A percentile compares a stretch with the other conserved stretches of the same genome.
These are phyloP conservation scores for Oleoguttula mirabilis DNA, from an alignment of 495 filamentous ascomycete genomes.

Conservation along the genomic window DNA sequence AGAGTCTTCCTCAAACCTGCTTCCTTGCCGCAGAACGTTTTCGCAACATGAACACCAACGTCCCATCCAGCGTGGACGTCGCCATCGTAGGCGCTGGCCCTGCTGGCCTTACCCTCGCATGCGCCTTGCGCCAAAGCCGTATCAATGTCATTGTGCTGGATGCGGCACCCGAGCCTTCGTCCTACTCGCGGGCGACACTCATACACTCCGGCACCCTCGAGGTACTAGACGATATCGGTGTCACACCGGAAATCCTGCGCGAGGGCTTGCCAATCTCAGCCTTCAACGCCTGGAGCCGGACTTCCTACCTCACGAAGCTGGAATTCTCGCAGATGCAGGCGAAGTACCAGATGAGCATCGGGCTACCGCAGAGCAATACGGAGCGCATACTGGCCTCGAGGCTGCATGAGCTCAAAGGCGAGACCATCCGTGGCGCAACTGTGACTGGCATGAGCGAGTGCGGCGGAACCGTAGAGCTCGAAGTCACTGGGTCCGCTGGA, in stretches of 20 bases:
- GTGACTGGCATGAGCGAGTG: constrained; percentile 1
- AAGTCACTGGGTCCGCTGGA: neutral
- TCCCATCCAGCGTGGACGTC: constrained; percentile 2
- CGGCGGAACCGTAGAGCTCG: neutral
- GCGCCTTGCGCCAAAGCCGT: neutral
- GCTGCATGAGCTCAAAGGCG: neutral
- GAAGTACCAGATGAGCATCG: constrained; percentile 4
- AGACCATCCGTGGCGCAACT: neutral
- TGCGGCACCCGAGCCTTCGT: constrained; percentile 2
- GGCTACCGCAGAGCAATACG: neutral
- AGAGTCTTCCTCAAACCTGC: no score
- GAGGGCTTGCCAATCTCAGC: neutral
- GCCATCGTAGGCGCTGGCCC: constrained; percentile 10
- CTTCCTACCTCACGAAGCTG: neutral
- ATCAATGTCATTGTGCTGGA: constrained; percentile 5
- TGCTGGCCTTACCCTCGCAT: constrained; percentile 4
- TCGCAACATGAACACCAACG: no score
- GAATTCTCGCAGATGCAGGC: neutral
- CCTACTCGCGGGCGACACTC: neutral
- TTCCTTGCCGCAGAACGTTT: no score
- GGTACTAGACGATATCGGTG: neutral
- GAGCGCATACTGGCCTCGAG: neutral
- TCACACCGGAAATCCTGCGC: neutral
- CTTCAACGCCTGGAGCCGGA: neutral
- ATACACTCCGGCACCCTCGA: constrained; percentile 8